Conservation (phyloP, 2,329 filamentous ascomycete species). For the Phoma herbarum region DNA sequence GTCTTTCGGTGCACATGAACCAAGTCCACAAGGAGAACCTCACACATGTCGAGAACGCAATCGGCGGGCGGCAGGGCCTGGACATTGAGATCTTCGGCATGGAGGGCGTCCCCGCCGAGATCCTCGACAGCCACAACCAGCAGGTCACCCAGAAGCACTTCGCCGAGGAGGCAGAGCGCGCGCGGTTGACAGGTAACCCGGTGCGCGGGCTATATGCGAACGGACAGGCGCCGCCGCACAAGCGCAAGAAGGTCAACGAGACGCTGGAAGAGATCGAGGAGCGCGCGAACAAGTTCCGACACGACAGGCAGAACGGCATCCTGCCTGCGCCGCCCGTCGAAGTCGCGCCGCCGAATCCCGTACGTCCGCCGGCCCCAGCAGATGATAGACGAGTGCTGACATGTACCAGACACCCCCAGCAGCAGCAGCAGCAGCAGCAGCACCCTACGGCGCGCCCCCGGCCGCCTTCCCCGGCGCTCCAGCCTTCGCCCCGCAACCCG, state of each 20-base stretch:
- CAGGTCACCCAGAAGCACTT: constrained; percentile 87
- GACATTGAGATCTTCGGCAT: constrained; percentile 98
- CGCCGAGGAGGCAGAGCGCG: constrained; percentile 82
- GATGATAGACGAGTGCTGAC: constrained; percentile 19
- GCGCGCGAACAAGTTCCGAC: constrained; percentile 67
- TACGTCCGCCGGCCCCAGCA: constrained; percentile 8
- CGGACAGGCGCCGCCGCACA: constrained; percentile 61
- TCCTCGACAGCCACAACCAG: constrained; percentile 83
- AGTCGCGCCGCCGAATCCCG: constrained; percentile 26
- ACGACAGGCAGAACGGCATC: constrained; percentile 54
- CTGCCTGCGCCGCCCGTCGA: constrained; percentile 52
- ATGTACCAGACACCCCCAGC: constrained; percentile 33
- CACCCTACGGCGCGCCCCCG: constrained; percentile 30
- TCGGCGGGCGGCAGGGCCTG: constrained; percentile 83
- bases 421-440: constrained; percentile 27
- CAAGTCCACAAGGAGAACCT: constrained; percentile 97
- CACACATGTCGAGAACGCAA: constrained; percentile 87
- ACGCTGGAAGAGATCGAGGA: constrained; percentile 79
- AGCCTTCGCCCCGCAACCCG: constrained; percentile 32
- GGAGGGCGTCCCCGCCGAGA: constrained; percentile 92
- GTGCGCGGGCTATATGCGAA: constrained; percentile 60
- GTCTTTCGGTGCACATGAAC: constrained; percentile 95
- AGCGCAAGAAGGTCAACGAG: constrained; percentile 72
- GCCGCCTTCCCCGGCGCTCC: constrained; percentile 33
- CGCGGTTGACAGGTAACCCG: constrained; percentile 84